Evolutionary conservation across 192 early-diverging fungal species (phyloP).

Genomic region (Powellomyces hirtus): DNA sequence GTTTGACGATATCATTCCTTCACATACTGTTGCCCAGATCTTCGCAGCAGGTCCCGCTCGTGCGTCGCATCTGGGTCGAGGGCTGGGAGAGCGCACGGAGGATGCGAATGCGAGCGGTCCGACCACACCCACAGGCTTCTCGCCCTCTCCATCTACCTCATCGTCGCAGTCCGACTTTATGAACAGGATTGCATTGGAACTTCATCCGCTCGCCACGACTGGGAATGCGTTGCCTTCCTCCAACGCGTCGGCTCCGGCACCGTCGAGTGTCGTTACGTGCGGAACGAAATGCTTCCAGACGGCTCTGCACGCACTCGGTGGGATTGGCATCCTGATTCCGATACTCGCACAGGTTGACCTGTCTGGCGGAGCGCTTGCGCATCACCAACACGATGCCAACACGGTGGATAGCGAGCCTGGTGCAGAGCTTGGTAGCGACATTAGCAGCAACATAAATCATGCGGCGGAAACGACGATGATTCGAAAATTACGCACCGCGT

Average conservation of each 20-base stretch:
- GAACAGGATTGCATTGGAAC: background rate
- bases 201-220: slow-evolving; percentile 3
- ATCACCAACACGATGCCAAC: background rate
- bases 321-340: slow-evolving; percentile 41
- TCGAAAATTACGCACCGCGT: slow-evolving; percentile 5
- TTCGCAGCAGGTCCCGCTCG: slow-evolving; percentile 27
- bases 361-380: background rate
- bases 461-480: background rate
- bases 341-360: slow-evolving; percentile 40
- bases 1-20: slow-evolving; percentile 32
- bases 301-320: slow-evolving; percentile 43
- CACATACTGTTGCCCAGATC: slow-evolving; percentile 12
- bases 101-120: background rate
- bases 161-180: background rate
- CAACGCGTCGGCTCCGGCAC: background rate
- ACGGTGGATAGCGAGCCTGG: background rate
- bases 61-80: slow-evolving; percentile 24
- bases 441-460: too few species aligned
- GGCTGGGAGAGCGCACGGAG: background rate
- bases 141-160: slow-evolving; percentile 32
- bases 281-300: slow-evolving; percentile 39
- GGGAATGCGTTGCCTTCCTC: background rate
- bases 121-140: background rate
- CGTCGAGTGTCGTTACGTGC: slow-evolving; percentile 26
- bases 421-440: background rate